A percentile compares a stretch with the other conserved stretches of the same genome.
Conservation (phyloP, 805 yeast species). For the Barnettozyma botsteinii region DNA sequence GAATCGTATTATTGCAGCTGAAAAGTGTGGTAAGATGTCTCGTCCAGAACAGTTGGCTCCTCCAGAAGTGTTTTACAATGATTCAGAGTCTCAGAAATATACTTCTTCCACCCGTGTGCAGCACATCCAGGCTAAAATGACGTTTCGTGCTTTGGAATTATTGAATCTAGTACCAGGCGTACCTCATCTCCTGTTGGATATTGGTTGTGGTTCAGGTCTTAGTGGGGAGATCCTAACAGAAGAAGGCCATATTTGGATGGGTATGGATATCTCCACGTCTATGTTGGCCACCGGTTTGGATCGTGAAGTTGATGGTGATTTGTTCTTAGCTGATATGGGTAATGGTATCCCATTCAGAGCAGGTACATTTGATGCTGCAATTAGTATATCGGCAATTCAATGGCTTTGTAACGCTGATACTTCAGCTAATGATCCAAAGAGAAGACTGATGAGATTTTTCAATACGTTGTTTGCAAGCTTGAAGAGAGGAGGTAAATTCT, state of each 20-base stretch:
- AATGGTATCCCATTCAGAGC: slow-evolving; percentile 92
- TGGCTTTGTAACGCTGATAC: slow-evolving; percentile 98
- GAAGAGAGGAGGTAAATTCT: slow-evolving; percentile 93
- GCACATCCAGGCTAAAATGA: slow-evolving; percentile 97
- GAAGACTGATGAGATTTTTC: slow-evolving; percentile 75
- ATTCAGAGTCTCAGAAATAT: slow-evolving; percentile 81
- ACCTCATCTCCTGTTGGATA: slow-evolving; percentile 69
- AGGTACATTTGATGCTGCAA: slow-evolving; percentile 95
- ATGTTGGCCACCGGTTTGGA: slow-evolving; percentile 95
- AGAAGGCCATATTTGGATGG: slow-evolving; percentile 92
- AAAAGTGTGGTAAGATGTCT: slow-evolving; percentile 50
- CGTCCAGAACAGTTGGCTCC: slow-evolving; percentile 97
- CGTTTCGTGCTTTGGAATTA: slow-evolving; percentile 85
- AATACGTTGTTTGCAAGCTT: slow-evolving; percentile 81
- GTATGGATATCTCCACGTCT: slow-evolving; percentile 93
- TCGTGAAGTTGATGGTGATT: slow-evolving; percentile 89
- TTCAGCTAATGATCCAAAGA: slow-evolving; percentile 73
- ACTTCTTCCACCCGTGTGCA: slow-evolving; percentile 94
- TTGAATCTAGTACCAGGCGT: slow-evolving; percentile 58
- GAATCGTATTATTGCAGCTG: too few relatives aligned
- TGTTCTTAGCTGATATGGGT: slow-evolving; percentile 90
- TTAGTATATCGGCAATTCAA: slow-evolving; percentile 90
- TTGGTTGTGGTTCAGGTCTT: slow-evolving; percentile 96
- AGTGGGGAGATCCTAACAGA: slow-evolving; percentile 91
- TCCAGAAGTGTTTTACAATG: slow-evolving; percentile 92